A percentile compares a stretch with the other conserved stretches of the same genome.
phyloP scores from a whole-genome alignment of 2,329 filamentous ascomycete species.

The Fusarium liriodendri region DNA sequence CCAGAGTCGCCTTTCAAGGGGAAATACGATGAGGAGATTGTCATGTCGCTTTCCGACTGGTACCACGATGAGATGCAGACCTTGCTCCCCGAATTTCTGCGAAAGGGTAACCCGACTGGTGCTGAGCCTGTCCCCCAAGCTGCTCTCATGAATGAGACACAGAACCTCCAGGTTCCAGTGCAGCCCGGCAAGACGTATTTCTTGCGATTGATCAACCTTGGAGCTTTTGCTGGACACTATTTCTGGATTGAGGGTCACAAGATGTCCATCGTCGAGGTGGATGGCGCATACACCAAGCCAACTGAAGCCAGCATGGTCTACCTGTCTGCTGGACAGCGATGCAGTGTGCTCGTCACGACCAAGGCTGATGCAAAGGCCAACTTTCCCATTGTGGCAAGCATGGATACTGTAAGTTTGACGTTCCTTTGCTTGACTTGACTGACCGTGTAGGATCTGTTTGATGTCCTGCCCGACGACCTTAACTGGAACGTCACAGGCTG shows the following conservation, averaged over 20 bases:
- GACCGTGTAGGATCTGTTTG: conserved; percentile 69
- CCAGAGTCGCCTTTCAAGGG: conserved; percentile 65
- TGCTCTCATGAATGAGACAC: conserved; percentile 78
- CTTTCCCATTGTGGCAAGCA: conserved; percentile 75
- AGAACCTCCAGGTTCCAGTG: conserved; percentile 68
- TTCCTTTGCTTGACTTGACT: background rate
- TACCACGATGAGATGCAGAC: conserved; percentile 70
- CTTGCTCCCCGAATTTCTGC: conserved; percentile 61
- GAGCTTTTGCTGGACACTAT: conserved; percentile 75
- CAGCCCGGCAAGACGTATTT: conserved; percentile 70
- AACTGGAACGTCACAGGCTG: conserved; percentile 77
- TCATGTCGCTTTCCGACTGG: conserved; percentile 78
- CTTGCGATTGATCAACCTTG: conserved; percentile 68
- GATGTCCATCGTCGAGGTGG: conserved; percentile 77
- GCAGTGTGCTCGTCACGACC: conserved; percentile 70
- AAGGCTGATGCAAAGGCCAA: conserved; percentile 70
- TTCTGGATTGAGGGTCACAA: conserved; percentile 75
- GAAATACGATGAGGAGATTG: conserved; percentile 71
- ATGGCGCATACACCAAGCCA: conserved; percentile 75
- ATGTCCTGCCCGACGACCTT: conserved; percentile 72
- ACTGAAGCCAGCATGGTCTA: conserved; percentile 72
- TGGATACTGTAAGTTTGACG: conserved; percentile 68
- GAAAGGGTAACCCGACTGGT: conserved; percentile 65
- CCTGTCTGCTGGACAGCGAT: conserved; percentile 74
- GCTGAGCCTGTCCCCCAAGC: conserved; percentile 75